Evolutionary conservation across 768 basidiomycete species (phyloP).

Genomic region (Auricularia auricula-judae): DNA sequence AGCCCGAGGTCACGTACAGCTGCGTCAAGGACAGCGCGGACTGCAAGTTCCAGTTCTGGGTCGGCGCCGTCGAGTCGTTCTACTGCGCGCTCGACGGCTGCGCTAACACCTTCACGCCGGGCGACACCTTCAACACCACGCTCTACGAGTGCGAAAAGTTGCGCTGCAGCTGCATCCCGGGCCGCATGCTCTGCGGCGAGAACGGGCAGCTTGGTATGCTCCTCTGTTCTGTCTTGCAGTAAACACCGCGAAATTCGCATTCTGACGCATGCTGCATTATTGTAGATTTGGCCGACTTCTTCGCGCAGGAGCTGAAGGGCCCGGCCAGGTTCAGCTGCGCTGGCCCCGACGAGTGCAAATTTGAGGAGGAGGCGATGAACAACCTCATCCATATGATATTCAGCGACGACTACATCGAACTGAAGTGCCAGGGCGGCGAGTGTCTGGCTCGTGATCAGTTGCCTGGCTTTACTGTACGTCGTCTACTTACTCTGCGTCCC

Average conservation of each 20-base stretch:
- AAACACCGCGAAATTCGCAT: no score
- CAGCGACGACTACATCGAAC: constrained; percentile 80
- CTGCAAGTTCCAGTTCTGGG: constrained; percentile 98
- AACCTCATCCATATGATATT: constrained; percentile 86
- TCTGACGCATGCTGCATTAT: background rate
- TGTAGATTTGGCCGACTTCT: constrained; percentile 86
- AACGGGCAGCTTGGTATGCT: constrained; percentile 80
- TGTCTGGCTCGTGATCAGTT: constrained; percentile 90
- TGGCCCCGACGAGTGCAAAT: constrained; percentile 49
- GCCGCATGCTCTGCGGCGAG: constrained; percentile 89
- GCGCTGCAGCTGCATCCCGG: constrained; percentile 87
- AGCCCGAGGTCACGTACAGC: constrained; percentile 95
- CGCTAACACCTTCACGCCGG: constrained; percentile 30
- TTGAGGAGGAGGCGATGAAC: constrained; percentile 97
- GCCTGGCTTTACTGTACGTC: constrained; percentile 70
- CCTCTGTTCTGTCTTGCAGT: no score
- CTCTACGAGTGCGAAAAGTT: constrained; percentile 74
- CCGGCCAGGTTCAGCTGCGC: constrained; percentile 81
- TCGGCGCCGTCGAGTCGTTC: constrained; percentile 87
- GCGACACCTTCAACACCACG: constrained; percentile 61
- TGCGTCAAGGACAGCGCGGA: constrained; percentile 54
- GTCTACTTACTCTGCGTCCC: constrained; percentile 19
- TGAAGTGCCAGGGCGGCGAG: constrained; percentile 82
- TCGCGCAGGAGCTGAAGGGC: constrained; percentile 80
- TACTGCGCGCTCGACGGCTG: constrained; percentile 83